Conservation (phyloP, 352 stramenopile species). For the Thraustochytrium striatum region DNA sequence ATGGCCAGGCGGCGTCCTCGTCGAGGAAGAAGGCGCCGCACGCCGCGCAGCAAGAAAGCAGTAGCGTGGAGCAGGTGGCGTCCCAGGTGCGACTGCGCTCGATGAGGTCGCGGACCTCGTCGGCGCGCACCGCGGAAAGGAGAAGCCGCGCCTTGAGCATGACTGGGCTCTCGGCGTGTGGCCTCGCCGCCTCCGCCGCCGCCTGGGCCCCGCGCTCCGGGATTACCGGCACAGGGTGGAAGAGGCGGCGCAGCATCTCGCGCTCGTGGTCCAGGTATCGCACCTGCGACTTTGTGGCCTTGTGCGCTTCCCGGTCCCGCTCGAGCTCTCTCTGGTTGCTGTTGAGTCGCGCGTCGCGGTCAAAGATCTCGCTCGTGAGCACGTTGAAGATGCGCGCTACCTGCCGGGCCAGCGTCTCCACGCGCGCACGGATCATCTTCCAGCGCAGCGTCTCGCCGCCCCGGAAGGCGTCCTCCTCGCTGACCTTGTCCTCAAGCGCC, state of each 20-base stretch:
- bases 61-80: constrained; percentile 6
- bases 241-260: constrained; percentile 17
- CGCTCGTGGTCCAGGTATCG: background rate
- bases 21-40: constrained; percentile 43
- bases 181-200: background rate
- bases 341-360: background rate
- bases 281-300: background rate
- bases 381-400: constrained; percentile 30
- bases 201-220: background rate
- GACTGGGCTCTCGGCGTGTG: background rate
- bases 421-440: constrained; percentile 28
- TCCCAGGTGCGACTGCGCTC: constrained; percentile 36
- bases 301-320: background rate
- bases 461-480: constrained; percentile 5
- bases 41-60: constrained; percentile 7
- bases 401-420: constrained; percentile 20
- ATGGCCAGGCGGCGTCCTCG: constrained; percentile 34
- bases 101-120: constrained; percentile 17
- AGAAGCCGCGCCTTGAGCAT: constrained; percentile 15
- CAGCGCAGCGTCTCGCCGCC: constrained; percentile 18
- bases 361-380: background rate
- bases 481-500: constrained; percentile 15
- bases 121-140: background rate
- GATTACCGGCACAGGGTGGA: constrained; percentile 12
- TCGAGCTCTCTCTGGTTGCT: background rate